phyloP scores from a whole-genome alignment of 495 filamentous ascomycete species.

The Aspergillus bertholletiae region DNA sequence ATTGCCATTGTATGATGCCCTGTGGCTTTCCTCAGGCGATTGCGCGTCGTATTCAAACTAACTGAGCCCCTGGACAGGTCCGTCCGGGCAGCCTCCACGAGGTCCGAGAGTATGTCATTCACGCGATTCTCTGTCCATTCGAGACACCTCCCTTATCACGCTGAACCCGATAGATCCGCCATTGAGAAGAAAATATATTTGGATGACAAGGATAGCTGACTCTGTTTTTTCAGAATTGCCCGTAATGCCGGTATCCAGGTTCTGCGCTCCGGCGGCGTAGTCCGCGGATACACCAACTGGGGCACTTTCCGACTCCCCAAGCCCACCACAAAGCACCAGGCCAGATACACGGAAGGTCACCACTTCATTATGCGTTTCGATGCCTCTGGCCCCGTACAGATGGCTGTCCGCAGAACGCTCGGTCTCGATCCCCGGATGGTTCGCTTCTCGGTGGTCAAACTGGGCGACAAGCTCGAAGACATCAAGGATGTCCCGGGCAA shows the following conservation, averaged over 20 bases:
- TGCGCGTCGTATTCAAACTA: slow-evolving; percentile 5
- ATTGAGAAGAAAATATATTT: neutral
- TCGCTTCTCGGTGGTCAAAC: slow-evolving; percentile 76
- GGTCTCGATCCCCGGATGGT: slow-evolving; percentile 90
- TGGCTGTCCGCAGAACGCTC: slow-evolving; percentile 67
- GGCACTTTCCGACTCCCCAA: slow-evolving; percentile 81
- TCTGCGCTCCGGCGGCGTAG: slow-evolving; percentile 80
- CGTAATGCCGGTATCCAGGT: slow-evolving; percentile 78
- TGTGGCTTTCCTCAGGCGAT: neutral
- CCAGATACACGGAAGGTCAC: slow-evolving; percentile 75
- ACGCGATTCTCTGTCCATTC: neutral
- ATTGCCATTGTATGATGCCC: slow-evolving; percentile 78
- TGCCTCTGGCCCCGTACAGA: slow-evolving; percentile 63
- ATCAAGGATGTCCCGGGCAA: slow-evolving; percentile 58
- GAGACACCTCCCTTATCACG: slow-evolving; percentile 2
- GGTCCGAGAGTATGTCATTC: slow-evolving; percentile 81
- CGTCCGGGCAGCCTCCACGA: slow-evolving; percentile 82
- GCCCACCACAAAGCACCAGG: slow-evolving; percentile 70
- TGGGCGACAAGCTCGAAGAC: slow-evolving; percentile 75
- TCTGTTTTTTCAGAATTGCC: slow-evolving; percentile 70
- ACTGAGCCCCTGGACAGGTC: slow-evolving; percentile 54
- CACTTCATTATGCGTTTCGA: slow-evolving; percentile 99
- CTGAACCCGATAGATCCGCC: neutral
- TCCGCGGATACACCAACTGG: slow-evolving; percentile 94
- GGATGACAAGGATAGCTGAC: too few relatives aligned